These are phyloP conservation scores for Paramecium tetraurelia DNA, from an alignment of 73 alveolate species.

Conservation along the genomic window DNA sequence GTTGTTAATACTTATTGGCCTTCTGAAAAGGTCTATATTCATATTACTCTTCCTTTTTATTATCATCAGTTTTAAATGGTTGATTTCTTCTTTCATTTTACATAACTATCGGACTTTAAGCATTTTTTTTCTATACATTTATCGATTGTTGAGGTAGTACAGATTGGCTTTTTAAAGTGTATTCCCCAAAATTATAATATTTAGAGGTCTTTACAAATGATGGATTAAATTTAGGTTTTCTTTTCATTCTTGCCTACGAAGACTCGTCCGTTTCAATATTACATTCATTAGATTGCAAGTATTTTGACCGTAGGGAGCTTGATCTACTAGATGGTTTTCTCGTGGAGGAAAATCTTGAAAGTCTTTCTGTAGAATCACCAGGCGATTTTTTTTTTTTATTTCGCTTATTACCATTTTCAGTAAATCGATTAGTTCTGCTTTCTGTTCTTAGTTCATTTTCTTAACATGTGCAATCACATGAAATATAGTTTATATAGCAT, in stretches of 20 bases:
- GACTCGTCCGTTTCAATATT: background rate
- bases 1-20: background rate
- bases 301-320: background rate
- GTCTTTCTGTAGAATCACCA: background rate
- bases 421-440: slow-evolving; percentile 2
- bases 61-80: background rate
- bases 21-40: background rate
- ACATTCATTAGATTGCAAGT: background rate
- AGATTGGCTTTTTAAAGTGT: background rate
- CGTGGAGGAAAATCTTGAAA: background rate
- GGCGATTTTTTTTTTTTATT: background rate
- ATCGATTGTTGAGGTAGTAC: background rate
- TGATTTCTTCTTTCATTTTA: background rate
- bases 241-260: background rate
- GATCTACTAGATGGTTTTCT: slow-evolving; percentile 15
- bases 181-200: background rate
- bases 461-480: background rate
- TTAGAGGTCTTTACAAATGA: background rate
- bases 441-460: background rate
- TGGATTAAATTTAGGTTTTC: background rate
- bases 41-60: background rate
- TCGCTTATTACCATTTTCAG: background rate
- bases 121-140: background rate
- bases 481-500: slow-evolving; percentile 28
- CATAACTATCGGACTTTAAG: background rate